Evolutionary conservation across 108 stramenopile genomes (phyloP).

Genomic region (Nitzschia putrida): DNA sequence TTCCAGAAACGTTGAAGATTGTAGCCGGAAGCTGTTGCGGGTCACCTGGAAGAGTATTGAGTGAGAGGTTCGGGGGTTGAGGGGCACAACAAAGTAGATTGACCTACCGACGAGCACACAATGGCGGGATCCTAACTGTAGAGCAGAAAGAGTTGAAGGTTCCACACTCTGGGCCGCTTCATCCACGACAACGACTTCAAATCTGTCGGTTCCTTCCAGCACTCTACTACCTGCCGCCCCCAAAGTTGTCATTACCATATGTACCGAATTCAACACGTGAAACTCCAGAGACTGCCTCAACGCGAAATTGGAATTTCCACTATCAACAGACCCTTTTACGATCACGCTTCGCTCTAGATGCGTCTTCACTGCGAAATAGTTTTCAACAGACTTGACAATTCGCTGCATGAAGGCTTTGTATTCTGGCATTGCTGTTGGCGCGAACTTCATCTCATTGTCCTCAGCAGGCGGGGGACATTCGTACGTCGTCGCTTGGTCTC

Average conservation of each 20-base stretch:
- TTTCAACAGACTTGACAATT: conserved; percentile 80
- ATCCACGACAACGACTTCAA: conserved; percentile 97
- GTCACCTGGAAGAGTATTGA: conserved; percentile 46
- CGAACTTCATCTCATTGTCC: conserved; percentile 63
- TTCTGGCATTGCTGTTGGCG: conserved; percentile 76
- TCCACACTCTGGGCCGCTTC: conserved; percentile 98
- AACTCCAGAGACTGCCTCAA: conserved; percentile 65
- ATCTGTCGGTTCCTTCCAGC: conserved; percentile 81
- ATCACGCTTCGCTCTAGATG: conserved; percentile 71
- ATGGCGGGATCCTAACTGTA: conserved; percentile 85
- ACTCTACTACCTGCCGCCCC: conserved; percentile 87
- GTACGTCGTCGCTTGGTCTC: conserved; percentile 70
- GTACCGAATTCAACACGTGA: conserved; percentile 85
- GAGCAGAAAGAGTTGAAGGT: conserved; percentile 91
- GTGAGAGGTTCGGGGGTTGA: not conserved
- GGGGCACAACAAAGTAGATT: not conserved
- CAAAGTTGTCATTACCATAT: conserved; percentile 96
- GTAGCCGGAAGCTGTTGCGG: conserved; percentile 98
- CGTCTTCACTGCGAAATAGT: conserved; percentile 61
- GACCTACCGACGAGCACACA: conserved; percentile 86
- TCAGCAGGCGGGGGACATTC: conserved; percentile 83
- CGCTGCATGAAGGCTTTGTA: conserved; percentile 61
- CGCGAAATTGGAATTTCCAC: conserved; percentile 46
- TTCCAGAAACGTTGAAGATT: conserved; percentile 86
- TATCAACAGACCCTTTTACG: conserved; percentile 45